phyloP scores from a whole-genome alignment of 495 filamentous ascomycete genomes.

The Aspergillus bertholletiae region DNA sequence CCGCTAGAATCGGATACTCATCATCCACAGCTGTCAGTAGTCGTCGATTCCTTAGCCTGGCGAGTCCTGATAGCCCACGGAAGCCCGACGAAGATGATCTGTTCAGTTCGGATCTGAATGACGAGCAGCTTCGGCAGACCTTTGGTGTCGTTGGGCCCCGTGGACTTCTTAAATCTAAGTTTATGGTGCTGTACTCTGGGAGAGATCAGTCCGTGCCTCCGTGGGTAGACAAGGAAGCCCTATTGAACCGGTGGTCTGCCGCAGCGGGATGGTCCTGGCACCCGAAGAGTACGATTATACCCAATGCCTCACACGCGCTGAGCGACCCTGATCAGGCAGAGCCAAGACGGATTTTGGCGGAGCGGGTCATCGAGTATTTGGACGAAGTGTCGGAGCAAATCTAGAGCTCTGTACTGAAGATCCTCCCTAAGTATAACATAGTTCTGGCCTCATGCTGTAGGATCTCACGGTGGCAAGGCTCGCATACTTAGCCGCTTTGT shows the following conservation, averaged over 20 bases:
- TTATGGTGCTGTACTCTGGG: slow-evolving; percentile 59
- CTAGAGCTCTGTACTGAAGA: background rate
- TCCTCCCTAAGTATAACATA: background rate
- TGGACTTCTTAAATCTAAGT: slow-evolving; percentile 46
- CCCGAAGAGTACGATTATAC: slow-evolving; percentile 37
- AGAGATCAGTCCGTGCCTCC: slow-evolving; percentile 67
- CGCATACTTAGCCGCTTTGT: too few relatives aligned
- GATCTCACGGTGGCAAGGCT: too few relatives aligned
- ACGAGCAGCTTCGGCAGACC: slow-evolving; percentile 50
- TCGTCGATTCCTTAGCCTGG: slow-evolving; percentile 66
- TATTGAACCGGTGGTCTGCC: slow-evolving; percentile 63
- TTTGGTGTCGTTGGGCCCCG: slow-evolving; percentile 59
- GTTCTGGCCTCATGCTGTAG: too few relatives aligned
- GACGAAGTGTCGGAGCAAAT: background rate
- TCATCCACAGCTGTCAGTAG: slow-evolving; percentile 50
- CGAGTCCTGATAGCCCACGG: slow-evolving; percentile 47
- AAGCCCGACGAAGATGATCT: slow-evolving; percentile 74
- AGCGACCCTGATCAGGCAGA: slow-evolving; percentile 45
- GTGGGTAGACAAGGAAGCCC: slow-evolving; percentile 55
- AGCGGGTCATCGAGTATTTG: slow-evolving; percentile 24
- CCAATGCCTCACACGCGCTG: slow-evolving; percentile 43
- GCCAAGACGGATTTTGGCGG: slow-evolving; percentile 33
- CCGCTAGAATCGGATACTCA: slow-evolving; percentile 32
- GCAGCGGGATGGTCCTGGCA: slow-evolving; percentile 48
- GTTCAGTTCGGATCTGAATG: slow-evolving; percentile 73